These are phyloP conservation scores for Penicillium sp. DNA, from an alignment of 2,329 filamentous ascomycete genomes.

Conservation along the genomic window DNA sequence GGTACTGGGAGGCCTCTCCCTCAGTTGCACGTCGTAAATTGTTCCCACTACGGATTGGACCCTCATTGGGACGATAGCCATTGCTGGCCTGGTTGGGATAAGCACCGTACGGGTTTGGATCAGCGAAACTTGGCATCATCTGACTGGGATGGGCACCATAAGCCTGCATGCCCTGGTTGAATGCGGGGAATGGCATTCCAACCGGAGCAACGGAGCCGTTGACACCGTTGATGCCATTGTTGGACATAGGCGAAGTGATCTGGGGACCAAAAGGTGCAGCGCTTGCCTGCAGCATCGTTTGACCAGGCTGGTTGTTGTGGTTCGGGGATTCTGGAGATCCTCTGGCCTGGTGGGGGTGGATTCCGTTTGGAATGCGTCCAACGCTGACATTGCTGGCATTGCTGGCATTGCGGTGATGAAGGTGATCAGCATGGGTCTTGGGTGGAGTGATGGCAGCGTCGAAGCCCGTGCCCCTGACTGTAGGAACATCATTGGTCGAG, in stretches of 20 bases:
- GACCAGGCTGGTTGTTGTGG: constrained; percentile 59
- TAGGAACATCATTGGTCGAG: constrained; percentile 86
- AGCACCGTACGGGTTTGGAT: constrained; percentile 57
- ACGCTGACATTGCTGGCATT: constrained; percentile 62
- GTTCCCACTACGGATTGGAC: constrained; percentile 73
- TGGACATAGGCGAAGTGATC: constrained; percentile 42
- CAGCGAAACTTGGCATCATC: constrained; percentile 48
- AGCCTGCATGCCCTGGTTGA: constrained; percentile 53
- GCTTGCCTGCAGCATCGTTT: constrained; percentile 76
- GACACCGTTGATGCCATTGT: constrained; percentile 20
- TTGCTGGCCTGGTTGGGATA: constrained; percentile 48
- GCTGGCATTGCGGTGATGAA: constrained; percentile 71
- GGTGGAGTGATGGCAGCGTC: constrained; percentile 45
- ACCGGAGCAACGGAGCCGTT: constrained; percentile 30
- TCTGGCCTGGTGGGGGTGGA: constrained; percentile 62
- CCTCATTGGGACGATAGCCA: constrained; percentile 66
- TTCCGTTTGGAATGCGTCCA: constrained; percentile 72
- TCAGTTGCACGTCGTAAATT: constrained; percentile 58
- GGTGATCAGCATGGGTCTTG: constrained; percentile 63
- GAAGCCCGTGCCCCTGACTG: constrained; percentile 69
- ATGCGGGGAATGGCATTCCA: constrained; percentile 44
- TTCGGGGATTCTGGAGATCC: constrained; percentile 48
- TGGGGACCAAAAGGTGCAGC: constrained; percentile 76
- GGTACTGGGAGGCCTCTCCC: constrained; percentile 56
- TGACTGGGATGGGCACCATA: constrained; percentile 41